Evolutionary conservation across 768 basidiomycete genomes (phyloP), one percentile per base, ranked within the genome.

Genomic region (Boletus coccyginus): DNA sequence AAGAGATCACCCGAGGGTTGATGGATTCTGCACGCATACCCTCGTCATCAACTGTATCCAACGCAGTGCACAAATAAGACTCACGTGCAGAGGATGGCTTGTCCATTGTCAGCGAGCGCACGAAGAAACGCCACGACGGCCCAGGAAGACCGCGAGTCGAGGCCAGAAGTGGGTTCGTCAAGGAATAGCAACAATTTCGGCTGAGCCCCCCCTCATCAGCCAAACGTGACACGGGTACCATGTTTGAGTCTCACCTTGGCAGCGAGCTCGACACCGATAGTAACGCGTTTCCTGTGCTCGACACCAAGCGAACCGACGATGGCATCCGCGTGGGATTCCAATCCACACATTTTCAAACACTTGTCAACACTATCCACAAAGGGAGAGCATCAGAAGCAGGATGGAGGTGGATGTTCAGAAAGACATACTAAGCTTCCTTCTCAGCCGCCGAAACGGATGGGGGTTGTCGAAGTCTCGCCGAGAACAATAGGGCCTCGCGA

Each of bases 391-490:
- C 2, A 55, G 54, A 16, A n/a, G 27, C 10, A 40, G 31, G 17
- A n/a, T 14, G 9, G 38, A 46, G 0, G 17, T 16, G 7, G 12
- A 47, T 29, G 9, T n/a, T 7, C 19, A 29, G 1, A 1, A 38
- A 46, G 31, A 79, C 86, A 60, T 68, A 89, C 87, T 92, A 92
- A 10, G 81, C 86, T 66, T 89, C 82, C 69, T 93, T 94, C 72
- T 94, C 91, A 0, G 74, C 74, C 19, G 78, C 62, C 1, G 89
- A 74, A 3, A 91, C 85, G 1, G 78, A 76, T 2, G 77, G 67
- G 0, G 90, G 90, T 66, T 93, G 92, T 35, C 92, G 86, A 35
- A 94, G 75, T 50, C 80, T 82, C 3, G 92, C 92, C 2, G 91
- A 93, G 72, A 92, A 88, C 40, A 83, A 72, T 10, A 94, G 74